These are phyloP conservation scores for Trypanosoma lewisi DNA, from an alignment of 208 protist genomes.

Conservation along the genomic window DNA sequence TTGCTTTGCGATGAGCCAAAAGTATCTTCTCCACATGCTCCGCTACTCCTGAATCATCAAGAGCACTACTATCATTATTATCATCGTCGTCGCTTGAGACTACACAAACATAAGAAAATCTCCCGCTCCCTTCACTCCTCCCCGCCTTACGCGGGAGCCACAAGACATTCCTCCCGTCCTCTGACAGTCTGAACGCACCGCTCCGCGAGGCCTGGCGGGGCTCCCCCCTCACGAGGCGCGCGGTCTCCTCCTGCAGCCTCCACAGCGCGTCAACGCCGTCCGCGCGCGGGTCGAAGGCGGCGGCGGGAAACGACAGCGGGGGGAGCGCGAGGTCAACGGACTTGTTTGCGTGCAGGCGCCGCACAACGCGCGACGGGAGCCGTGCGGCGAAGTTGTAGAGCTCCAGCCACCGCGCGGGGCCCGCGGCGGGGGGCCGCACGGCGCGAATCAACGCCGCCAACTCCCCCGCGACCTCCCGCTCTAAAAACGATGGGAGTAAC, in stretches of 20 bases:
- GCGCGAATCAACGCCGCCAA: slow-evolving; percentile 3
- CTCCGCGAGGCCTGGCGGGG: neutral
- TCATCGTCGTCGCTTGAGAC: slow-evolving; percentile 24
- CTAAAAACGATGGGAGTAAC: slow-evolving; percentile 9
- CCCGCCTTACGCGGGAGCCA: slow-evolving; percentile 4
- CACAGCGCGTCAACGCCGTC: neutral
- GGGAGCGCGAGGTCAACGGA: neutral
- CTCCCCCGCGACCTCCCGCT: slow-evolving; percentile 6
- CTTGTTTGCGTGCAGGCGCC: neutral
- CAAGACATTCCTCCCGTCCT: neutral
- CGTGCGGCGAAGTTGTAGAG: slow-evolving; percentile 19
- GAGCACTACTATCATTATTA: neutral
- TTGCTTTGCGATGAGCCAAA: neutral
- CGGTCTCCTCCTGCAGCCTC: slow-evolving; percentile 9
- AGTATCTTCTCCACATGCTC: slow-evolving; percentile 19
- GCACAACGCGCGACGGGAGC: slow-evolving; percentile 6
- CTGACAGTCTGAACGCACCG: slow-evolving; percentile 10
- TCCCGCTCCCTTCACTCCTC: neutral
- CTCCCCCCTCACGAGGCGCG: slow-evolving; percentile 7
- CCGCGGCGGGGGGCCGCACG: neutral
- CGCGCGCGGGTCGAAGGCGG: no score
- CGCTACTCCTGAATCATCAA: neutral
- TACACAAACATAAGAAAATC: slow-evolving; percentile 6
- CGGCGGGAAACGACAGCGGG: neutral
- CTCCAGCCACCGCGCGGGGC: slow-evolving; percentile 10